phyloP scores from a whole-genome alignment of 2,329 filamentous ascomycete species.

The Amesomyces nigricolor region DNA sequence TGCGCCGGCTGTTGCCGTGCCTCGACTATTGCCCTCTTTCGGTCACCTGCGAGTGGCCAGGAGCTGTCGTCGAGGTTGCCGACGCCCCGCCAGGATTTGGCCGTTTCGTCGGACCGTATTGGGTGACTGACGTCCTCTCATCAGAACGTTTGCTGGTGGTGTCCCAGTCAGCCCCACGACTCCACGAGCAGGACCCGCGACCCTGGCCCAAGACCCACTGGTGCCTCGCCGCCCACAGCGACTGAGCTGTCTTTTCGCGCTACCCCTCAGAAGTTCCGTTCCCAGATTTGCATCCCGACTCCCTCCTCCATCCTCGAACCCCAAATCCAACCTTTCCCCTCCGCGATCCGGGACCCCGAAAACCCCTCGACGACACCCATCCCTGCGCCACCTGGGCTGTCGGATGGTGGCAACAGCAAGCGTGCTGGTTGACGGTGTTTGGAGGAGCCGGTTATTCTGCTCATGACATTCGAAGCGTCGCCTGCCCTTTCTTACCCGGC shows the following conservation, averaged over 20 bases:
- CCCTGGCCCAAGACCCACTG: slow-evolving; percentile 12
- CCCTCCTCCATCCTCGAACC: slow-evolving; percentile 8
- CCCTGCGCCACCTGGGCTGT: slow-evolving; percentile 13
- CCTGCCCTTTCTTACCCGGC: slow-evolving; percentile 7
- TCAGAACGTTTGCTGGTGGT: slow-evolving; percentile 5
- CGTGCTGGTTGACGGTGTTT: slow-evolving; percentile 14
- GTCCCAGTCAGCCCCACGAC: slow-evolving; percentile 16
- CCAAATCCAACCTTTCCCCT: slow-evolving; percentile 7
- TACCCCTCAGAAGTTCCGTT: slow-evolving; percentile 16
- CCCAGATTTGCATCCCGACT: slow-evolving; percentile 7
- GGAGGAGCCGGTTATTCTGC: slow-evolving; percentile 9
- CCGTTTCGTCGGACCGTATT: slow-evolving; percentile 5
- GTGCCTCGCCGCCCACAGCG: slow-evolving; percentile 14
- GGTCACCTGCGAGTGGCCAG: slow-evolving; percentile 5
- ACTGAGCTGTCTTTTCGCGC: slow-evolving; percentile 13
- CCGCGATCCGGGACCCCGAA: slow-evolving; percentile 1
- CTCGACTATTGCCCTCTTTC: neutral
- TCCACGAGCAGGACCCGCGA: slow-evolving; percentile 17
- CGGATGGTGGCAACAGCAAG: slow-evolving; percentile 18
- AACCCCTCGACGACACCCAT: slow-evolving; percentile 1
- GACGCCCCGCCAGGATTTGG: neutral
- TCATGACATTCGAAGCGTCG: slow-evolving; percentile 9
- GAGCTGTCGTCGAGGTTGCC: neutral
- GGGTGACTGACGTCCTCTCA: slow-evolving; percentile 9
- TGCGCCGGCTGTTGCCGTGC: neutral